Percentiles rank a stretch among this genome's conserved stretches.
These are phyloP conservation scores for Rhododendron ferrugineum DNA, from an alignment of 148 eudicot species.

Conservation along the genomic window DNA sequence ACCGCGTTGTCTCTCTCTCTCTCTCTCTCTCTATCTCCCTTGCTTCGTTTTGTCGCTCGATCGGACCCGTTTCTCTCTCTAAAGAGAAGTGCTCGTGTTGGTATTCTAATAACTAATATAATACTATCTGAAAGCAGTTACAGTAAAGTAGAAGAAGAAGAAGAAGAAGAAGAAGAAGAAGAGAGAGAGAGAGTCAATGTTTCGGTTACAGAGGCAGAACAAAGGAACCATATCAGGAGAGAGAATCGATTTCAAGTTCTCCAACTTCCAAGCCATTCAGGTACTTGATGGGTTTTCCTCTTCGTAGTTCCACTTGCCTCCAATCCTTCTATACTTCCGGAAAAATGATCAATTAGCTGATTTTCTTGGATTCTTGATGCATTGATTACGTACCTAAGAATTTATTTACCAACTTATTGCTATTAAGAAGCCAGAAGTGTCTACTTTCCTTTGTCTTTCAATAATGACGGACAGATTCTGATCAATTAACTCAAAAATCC, in stretches of 20 bases:
- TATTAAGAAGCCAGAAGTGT: neutral
- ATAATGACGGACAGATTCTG: neutral
- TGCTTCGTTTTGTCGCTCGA: neutral
- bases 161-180: neutral
- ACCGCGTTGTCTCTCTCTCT: neutral
- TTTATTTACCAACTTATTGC: neutral
- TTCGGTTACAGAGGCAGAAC: conserved; percentile 45
- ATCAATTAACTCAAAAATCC: neutral
- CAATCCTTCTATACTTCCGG: neutral
- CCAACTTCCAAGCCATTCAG: conserved; percentile 54
- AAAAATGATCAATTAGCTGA: neutral
- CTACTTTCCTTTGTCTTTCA: neutral
- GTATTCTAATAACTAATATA: neutral
- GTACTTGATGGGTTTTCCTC: conserved; percentile 7
- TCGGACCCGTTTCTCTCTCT: conserved; percentile 5
- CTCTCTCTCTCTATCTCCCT: neutral
- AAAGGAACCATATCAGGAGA: conserved; percentile 24
- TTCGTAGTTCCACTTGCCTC: neutral
- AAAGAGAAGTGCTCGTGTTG: neutral
- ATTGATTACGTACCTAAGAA: neutral
- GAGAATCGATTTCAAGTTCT: conserved; percentile 50
- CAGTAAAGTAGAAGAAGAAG: neutral
- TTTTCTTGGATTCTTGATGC: neutral
- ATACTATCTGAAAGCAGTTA: neutral
- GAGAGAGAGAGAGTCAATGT: conserved; percentile 28